Evolutionary conservation across 2,329 filamentous ascomycete species (phyloP).

Genomic region (Orbilia blumenaviensis): DNA sequence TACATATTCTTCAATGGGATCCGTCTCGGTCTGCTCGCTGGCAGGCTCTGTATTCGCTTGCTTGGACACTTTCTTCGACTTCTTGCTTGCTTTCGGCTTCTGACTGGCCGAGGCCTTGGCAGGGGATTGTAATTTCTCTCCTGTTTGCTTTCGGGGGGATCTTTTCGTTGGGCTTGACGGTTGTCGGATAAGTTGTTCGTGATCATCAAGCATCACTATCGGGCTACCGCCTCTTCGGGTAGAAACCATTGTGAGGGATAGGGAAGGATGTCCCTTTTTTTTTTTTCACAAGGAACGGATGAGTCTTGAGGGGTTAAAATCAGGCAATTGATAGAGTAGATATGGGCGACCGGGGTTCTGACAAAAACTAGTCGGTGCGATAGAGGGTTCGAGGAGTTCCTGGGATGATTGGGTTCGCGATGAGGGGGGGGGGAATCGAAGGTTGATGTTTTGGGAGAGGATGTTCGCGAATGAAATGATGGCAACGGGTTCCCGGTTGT

Average conservation of each 20-base stretch:
- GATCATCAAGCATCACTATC: constrained; percentile 20
- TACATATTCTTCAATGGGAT: too few relatives aligned
- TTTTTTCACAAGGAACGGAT: neutral
- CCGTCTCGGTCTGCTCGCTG: too few relatives aligned
- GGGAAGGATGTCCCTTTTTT: too few relatives aligned
- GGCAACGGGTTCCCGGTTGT: neutral
- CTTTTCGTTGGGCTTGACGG: neutral
- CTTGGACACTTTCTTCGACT: too few relatives aligned
- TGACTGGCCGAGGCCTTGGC: neutral
- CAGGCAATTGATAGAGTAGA: neutral
- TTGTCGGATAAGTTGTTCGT: neutral
- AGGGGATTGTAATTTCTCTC: neutral
- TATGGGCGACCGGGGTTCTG: neutral
- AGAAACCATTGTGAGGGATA: constrained; percentile 13
- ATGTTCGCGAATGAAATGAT: too few relatives aligned
- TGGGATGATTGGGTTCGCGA: neutral
- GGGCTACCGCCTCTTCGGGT: constrained; percentile 6
- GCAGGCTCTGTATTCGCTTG: too few relatives aligned
- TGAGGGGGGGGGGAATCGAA: neutral
- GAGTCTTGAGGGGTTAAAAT: neutral
- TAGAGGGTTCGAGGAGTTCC: neutral
- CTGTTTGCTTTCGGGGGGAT: neutral
- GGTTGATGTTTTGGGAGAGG: constrained; percentile 4
- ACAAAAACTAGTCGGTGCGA: neutral
- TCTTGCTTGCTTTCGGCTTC: neutral